A percentile compares a stretch with the other conserved stretches of the same genome.
Conservation (phyloP, 2,329 filamentous ascomycete genomes). For the Neobulgaria alba region DNA sequence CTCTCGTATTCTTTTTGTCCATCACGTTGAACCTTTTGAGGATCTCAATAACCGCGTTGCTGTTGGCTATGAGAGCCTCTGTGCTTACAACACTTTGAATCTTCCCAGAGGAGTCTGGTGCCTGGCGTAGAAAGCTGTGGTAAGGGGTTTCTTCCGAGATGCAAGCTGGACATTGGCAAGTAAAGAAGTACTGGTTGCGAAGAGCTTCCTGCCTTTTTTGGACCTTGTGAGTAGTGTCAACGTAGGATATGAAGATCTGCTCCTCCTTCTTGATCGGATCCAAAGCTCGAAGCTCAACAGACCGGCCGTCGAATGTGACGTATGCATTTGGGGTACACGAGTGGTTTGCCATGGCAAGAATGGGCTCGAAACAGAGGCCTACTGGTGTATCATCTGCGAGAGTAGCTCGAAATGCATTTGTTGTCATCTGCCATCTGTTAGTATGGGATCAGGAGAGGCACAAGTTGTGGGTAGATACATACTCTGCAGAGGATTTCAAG, state of each 20-base stretch:
- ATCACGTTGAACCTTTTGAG: background rate
- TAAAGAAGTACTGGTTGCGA: slow-evolving; percentile 21
- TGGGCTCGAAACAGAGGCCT: slow-evolving; percentile 48
- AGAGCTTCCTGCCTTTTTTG: slow-evolving; percentile 11
- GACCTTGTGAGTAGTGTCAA: slow-evolving; percentile 35
- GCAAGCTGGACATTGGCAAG: slow-evolving; percentile 21
- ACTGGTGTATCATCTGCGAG: slow-evolving; percentile 44
- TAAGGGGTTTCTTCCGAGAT: slow-evolving; percentile 13
- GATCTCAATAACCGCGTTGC: background rate
- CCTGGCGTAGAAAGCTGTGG: slow-evolving; percentile 5
- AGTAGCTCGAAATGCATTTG: slow-evolving; percentile 51
- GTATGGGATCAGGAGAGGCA: background rate
- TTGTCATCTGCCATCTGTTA: slow-evolving; percentile 40
- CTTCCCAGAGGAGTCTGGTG: background rate
- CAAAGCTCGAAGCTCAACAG: slow-evolving; percentile 42
- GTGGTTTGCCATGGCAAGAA: slow-evolving; percentile 47
- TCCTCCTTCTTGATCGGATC: slow-evolving; percentile 41
- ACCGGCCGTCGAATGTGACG: slow-evolving; percentile 45
- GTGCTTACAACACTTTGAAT: slow-evolving; percentile 3
- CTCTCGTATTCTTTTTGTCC: background rate
- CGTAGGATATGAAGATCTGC: slow-evolving; percentile 54
- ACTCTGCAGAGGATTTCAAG: slow-evolving; percentile 47
- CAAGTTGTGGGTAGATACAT: slow-evolving; percentile 10
- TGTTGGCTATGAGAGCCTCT: background rate
- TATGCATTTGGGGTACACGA: slow-evolving; percentile 52